Percentiles rank a stretch among this genome's conserved stretches.
phyloP scores from a whole-genome alignment of 257 asterid genomes.

The Solanum chaucha region DNA sequence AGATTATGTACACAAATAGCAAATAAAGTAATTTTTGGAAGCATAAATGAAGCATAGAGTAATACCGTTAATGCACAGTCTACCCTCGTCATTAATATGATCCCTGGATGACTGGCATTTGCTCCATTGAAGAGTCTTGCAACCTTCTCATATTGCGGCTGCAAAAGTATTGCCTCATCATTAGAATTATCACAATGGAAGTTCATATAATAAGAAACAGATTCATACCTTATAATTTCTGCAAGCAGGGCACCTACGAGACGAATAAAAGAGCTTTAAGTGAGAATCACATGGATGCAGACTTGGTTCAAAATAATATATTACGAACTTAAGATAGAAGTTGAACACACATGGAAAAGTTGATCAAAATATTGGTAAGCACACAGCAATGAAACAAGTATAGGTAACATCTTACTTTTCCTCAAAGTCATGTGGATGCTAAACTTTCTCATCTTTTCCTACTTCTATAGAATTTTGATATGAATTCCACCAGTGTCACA shows the following conservation, averaged over 20 bases:
- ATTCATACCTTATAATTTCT: constrained; percentile 76
- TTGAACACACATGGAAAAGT: not conserved
- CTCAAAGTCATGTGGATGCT: not conserved
- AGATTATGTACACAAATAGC: not conserved
- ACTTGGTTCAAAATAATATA: not conserved
- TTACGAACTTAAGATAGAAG: not conserved
- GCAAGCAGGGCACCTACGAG: constrained; percentile 98
- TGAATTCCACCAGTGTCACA: not conserved
- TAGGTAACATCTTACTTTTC: not conserved
- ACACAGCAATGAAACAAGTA: not conserved
- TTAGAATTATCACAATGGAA: constrained; percentile 12
- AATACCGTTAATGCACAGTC: constrained; percentile 12
- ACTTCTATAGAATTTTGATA: not conserved
- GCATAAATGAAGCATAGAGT: not conserved
- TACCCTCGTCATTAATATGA: constrained; percentile 8
- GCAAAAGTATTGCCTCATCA: constrained; percentile 1
- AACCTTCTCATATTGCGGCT: constrained; percentile 15
- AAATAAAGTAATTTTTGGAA: not conserved
- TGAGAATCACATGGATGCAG: not conserved
- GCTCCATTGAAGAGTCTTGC: constrained; percentile 14
- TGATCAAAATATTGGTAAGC: not conserved
- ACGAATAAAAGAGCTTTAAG: constrained; percentile 10
- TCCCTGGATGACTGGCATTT: constrained; percentile 10
- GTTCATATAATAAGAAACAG: not conserved
- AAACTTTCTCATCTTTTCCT: not conserved